phyloP scores from a whole-genome alignment of 306 rosid species.

The Senna tora region DNA sequence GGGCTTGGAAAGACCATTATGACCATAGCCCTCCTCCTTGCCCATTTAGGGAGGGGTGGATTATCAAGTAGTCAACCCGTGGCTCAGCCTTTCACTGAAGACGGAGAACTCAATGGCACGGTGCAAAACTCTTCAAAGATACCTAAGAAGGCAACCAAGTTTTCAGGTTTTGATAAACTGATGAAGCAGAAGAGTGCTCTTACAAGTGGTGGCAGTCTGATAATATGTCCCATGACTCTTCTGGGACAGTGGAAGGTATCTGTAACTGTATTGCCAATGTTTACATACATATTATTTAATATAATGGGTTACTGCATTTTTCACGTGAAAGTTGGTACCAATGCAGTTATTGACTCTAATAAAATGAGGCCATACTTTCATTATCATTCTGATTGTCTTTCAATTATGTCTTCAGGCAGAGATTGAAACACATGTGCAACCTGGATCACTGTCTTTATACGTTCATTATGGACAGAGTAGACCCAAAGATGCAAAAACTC shows the following conservation, averaged over 20 bases:
- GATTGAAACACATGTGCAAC: conserved; percentile 80
- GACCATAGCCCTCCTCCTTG: conserved; percentile 88
- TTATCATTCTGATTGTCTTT: conserved; percentile 40
- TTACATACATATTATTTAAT: conserved; percentile 13
- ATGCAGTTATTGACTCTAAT: conserved; percentile 19
- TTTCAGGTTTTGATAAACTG: conserved; percentile 72
- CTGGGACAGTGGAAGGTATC: conserved; percentile 96
- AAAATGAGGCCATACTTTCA: conserved; percentile 15
- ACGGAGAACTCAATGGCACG: conserved; percentile 46
- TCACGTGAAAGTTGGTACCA: conserved; percentile 29
- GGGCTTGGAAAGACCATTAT: conserved; percentile 97
- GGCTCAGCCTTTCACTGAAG: conserved; percentile 47
- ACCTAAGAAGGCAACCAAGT: conserved; percentile 53
- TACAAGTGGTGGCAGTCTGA: conserved; percentile 77
- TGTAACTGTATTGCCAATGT: conserved; percentile 10
- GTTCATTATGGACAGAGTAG: conserved; percentile 94
- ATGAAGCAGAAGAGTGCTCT: conserved; percentile 56
- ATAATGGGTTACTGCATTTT: conserved; percentile 33
- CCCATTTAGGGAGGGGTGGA: conserved; percentile 71
- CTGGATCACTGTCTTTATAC: conserved; percentile 75
- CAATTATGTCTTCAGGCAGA: conserved; percentile 72
- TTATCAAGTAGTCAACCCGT: conserved; percentile 50
- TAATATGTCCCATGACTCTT: conserved; percentile 92
- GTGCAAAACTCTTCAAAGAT: conserved; percentile 41
- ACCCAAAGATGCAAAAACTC: conserved; percentile 76